These are phyloP conservation scores for Albizia julibrissin DNA, from an alignment of 306 rosid genomes.

Conservation along the genomic window DNA sequence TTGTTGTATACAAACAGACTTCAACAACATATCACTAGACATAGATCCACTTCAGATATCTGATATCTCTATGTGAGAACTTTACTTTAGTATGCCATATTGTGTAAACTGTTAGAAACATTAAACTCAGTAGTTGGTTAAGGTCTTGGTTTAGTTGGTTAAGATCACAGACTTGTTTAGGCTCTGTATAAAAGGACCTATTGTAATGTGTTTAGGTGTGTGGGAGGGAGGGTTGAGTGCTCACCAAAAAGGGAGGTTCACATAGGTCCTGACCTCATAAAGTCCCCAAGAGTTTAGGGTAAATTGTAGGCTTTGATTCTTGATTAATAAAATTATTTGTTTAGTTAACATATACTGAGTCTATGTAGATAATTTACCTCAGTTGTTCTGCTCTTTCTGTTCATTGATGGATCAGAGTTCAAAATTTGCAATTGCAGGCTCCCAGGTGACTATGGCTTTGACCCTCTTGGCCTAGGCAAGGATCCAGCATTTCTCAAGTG, in stretches of 20 bases:
- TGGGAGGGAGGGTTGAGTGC: too few species aligned
- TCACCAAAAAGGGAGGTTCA: too few species aligned
- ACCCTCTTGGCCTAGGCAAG: slow-evolving; percentile 89
- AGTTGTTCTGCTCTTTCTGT: background rate
- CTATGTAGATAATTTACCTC: background rate
- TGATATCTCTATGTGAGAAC: background rate
- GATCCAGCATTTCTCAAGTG: slow-evolving; percentile 95
- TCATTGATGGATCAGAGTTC: background rate
- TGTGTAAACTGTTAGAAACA: background rate
- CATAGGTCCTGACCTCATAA: too few species aligned
- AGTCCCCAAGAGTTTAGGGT: too few species aligned
- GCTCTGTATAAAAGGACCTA: too few species aligned
- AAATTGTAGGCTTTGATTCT: too few species aligned
- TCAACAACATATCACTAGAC: background rate
- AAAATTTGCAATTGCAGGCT: slow-evolving; percentile 55
- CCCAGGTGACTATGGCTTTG: slow-evolving; percentile 96
- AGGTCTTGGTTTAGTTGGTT: too few species aligned
- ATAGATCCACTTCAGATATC: background rate
- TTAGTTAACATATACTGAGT: background rate
- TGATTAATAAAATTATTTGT: too few species aligned
- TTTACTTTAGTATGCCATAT: background rate
- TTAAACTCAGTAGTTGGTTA: too few species aligned
- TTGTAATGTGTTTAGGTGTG: too few species aligned
- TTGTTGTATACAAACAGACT: background rate
- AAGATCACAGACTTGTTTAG: too few species aligned